Base-by-base conservation (phyloP, 139 green algal genomes). In the Chlorokybus atmophyticus region DNA sequence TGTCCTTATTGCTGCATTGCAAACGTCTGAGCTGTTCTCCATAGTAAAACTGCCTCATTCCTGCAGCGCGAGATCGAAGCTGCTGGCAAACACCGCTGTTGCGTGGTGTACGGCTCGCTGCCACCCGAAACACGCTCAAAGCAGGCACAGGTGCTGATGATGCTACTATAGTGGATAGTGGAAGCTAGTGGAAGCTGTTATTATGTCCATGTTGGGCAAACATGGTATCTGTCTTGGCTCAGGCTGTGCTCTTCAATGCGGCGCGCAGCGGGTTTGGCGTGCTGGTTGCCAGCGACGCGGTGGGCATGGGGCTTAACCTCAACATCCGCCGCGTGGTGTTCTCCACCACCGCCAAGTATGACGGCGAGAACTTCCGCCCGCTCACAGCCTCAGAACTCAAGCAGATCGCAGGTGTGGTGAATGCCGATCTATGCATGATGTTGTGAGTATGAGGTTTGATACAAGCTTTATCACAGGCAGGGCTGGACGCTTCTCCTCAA, bases 271-370 rank as follows among this genome's bases (percentile, higher is more conserved):
- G 64, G 1, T 84, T 81, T 55, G 67, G 71, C 29, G 77, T 96
- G 40, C 67, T 96, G 52, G 79, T 94, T 25, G 88, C 88, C 10
- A 57, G 30, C 19, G 88, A 96, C 56, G 88, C 88, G 2, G 81
- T 96, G 21, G 88, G 88, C 2, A 93, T 96, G 84, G 88, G 88
- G 1, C 70, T 96, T 29, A 96, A 95, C 70, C 79, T 96, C 48
- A 93, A 87, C 77, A 92, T 96, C 30, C 57, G 77, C 2, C 74
- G 86, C 30, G 67, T 94, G 40, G 76, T 94, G 39, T 93, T 95
- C 64, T 77, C 80, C 48, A 72, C 64, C 5, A 54, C 93, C 40
- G 28, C 61, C 29, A 94, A 93, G 61, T 81, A 70, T 32, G 73
- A 87, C 42, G 80, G 82, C 41, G 52, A 62, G 2, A 29, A 57